phyloP scores from a whole-genome alignment of 1,139 yeast species.

The Cylindricascospora bacillispora region DNA sequence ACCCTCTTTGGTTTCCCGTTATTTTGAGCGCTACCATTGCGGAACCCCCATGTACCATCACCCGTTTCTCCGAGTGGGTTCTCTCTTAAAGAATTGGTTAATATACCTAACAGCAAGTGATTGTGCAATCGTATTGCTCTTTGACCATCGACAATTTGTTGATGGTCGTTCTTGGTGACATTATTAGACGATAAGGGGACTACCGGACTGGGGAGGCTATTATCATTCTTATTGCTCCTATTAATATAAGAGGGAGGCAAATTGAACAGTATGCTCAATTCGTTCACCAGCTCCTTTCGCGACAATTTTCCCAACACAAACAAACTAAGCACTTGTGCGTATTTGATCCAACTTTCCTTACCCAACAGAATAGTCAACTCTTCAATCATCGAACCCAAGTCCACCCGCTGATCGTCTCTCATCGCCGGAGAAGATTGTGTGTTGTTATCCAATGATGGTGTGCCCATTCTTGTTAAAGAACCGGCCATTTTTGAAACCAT shows the following conservation, averaged over 20 bases:
- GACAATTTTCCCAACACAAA: constrained; percentile 74
- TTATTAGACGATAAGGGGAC: constrained; percentile 15
- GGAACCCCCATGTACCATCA: constrained; percentile 24
- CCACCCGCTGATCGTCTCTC: constrained; percentile 37
- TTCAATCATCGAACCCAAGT: constrained; percentile 57
- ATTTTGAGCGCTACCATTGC: constrained; percentile 14
- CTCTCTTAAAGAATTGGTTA: constrained; percentile 71
- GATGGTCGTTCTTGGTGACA: constrained; percentile 1
- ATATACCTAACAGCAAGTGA: constrained; percentile 62
- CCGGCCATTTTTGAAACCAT: constrained; percentile 2
- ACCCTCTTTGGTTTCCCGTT: constrained; percentile 15
- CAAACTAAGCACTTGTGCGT: constrained; percentile 64
- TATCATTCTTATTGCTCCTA: constrained; percentile 3
- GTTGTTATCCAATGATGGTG: constrained; percentile 1
- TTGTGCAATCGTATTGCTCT: constrained; percentile 46
- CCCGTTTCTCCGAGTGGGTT: constrained; percentile 17
- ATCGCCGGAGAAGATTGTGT: constrained; percentile 1
- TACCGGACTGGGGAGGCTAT: constrained; percentile 2
- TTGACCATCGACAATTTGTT: not conserved
- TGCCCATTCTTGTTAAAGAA: constrained; percentile 1
- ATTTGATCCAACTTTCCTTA: constrained; percentile 62
- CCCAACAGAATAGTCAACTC: constrained; percentile 68
- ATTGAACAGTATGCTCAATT: constrained; percentile 18
- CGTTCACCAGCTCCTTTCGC: constrained; percentile 45
- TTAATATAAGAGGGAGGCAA: constrained; percentile 7